A percentile compares a stretch with the other conserved stretches of the same genome.
phyloP scores from a whole-genome alignment of 192 early-diverging fungal species.

The Backusella macrospora region DNA sequence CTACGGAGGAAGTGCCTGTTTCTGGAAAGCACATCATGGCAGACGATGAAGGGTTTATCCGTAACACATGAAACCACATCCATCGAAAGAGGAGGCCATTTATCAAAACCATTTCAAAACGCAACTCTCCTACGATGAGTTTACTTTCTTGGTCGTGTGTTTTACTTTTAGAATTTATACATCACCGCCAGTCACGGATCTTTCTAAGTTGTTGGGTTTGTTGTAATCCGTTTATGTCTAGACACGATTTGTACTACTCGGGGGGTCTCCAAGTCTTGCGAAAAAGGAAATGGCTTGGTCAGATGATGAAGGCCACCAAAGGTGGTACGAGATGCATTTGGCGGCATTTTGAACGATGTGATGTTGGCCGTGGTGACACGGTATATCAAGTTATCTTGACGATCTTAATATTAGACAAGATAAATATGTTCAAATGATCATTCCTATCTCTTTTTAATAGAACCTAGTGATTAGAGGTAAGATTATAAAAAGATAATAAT shows the following conservation, averaged over 20 bases:
- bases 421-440: constrained; percentile 29
- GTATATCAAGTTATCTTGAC: constrained; percentile 28
- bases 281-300: constrained; percentile 42
- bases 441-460: constrained; percentile 38
- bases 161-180: not conserved
- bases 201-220: not conserved
- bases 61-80: no score
- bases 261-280: constrained; percentile 31
- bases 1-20: constrained; percentile 30
- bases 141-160: not conserved
- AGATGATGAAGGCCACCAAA: constrained; percentile 25
- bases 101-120: not conserved
- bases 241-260: constrained; percentile 28
- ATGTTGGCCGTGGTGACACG: constrained; percentile 34
- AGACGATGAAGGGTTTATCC: constrained; percentile 38
- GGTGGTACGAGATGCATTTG: constrained; percentile 34
- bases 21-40: constrained; percentile 46
- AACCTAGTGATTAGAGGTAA: constrained; percentile 33
- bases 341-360: constrained; percentile 41
- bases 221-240: not conserved
- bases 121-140: not conserved
- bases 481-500: not conserved
- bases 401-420: constrained; percentile 19
- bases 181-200: constrained; percentile 10
- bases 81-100: not conserved